Evolutionary conservation across 768 basidiomycete species (phyloP), one percentile per base, ranked within the genome.

Genomic region (Boletellus emodensis): DNA sequence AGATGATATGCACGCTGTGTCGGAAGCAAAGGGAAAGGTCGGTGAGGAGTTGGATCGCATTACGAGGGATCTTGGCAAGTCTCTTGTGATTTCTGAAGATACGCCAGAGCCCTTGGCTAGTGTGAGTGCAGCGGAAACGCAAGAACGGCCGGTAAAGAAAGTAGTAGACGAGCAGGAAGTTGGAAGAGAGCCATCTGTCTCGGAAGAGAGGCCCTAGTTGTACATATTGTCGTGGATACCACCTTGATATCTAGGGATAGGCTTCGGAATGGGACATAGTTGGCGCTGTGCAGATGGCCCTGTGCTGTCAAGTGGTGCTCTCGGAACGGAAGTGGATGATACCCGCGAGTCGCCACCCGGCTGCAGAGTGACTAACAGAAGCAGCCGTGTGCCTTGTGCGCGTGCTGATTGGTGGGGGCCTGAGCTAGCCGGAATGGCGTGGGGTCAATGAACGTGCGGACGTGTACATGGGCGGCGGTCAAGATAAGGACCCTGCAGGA

Each of bases 11-110:
- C 14, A 11, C n/a, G 45, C 37, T 39, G 40, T n/a, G 36, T 34
- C 49, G n/a, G 54, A 53, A 28, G 36, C 37, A 18, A 53, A 38
- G 18, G 48, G 15, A 30, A 52, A 52, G 37, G 48, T 40, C 32
- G 50, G 15, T 44, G 62, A 62, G 14, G 66, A 64, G 44, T 15
- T 70, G 46, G 68, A 66, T 7, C 51, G 46, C 26, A 58, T 68
- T 22, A 62, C 58, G 26, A 61, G 48, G 39, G 54, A 55, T 38
- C 46, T 67, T n/a, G 59, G 61, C 32, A 54, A 53, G 44, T 51
- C 48, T 22, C 55, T 67, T 14, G 28, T 40, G 3, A 55, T 65
- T 41, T 58, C 62, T 14, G 33, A 52, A 30, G 52, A 50, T 6
- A 35, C 42, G 1, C 9, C 30, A 15, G 46, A 28, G 30, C 17